Conservation (phyloP, 768 basidiomycete species). For the Boletus edulis region DNA sequence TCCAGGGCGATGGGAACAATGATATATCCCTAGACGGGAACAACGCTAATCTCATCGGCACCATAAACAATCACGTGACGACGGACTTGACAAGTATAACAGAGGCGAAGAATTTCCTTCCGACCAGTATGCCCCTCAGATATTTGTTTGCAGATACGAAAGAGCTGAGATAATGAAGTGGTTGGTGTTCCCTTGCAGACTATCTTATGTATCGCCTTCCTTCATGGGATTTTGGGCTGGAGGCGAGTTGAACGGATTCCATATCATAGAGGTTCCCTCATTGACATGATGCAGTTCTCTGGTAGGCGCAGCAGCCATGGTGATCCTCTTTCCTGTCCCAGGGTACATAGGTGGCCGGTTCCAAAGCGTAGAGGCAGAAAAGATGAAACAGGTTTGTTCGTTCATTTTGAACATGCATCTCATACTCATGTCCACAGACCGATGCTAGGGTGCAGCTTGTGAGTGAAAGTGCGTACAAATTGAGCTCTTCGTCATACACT, state of each 20-base stretch:
- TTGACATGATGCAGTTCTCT: conserved; percentile 49
- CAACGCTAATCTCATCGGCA: conserved; percentile 57
- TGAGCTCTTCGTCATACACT: neutral
- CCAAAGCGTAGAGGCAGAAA: conserved; percentile 45
- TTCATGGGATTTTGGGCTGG: conserved; percentile 8
- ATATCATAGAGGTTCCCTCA: conserved; percentile 29
- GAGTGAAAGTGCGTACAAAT: conserved; percentile 48
- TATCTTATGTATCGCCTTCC: conserved; percentile 2
- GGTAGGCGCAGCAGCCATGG: conserved; percentile 51
- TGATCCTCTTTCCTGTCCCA: conserved; percentile 56
- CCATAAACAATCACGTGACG: conserved; percentile 73
- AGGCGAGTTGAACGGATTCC: neutral
- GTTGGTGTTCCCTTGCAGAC: conserved; percentile 2
- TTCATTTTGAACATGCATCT: conserved; percentile 2
- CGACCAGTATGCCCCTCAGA: neutral
- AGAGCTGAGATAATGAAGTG: conserved; percentile 28
- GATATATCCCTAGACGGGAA: neutral
- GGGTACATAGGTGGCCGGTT: conserved; percentile 50
- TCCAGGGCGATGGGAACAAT: conserved; percentile 1
- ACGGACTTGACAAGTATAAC: conserved; percentile 30
- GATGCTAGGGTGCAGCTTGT: conserved; percentile 50
- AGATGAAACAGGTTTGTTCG: conserved; percentile 42
- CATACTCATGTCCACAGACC: conserved; percentile 36
- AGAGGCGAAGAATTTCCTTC: conserved; percentile 14
- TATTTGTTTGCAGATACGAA: conserved; percentile 15